Percentiles rank a stretch among this genome's conserved stretches.
Conservation (phyloP, 805 yeast species). For the Zygoascus ofunaensis region DNA sequence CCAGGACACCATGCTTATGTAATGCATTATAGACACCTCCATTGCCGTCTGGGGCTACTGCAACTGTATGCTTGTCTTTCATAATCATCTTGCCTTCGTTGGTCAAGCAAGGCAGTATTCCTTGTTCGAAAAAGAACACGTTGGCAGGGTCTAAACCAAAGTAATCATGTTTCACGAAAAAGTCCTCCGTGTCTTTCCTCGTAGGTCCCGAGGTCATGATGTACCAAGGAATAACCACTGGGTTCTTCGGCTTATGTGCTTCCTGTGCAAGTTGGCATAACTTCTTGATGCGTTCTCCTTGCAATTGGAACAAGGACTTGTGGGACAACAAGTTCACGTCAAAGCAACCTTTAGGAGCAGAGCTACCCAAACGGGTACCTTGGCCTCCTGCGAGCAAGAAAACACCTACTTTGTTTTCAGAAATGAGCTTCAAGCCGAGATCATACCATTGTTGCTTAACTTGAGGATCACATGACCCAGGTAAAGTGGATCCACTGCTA, state of each 20-base stretch:
- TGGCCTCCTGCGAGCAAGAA: conserved; percentile 97
- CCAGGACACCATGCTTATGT: conserved; percentile 49
- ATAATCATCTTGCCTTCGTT: conserved; percentile 64
- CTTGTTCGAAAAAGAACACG: conserved; percentile 83
- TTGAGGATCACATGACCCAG: conserved; percentile 14
- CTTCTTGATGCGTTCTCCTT: conserved; percentile 72
- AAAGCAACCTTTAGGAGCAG: conserved; percentile 89
- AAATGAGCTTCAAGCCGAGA: conserved; percentile 60
- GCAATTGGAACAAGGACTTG: conserved; percentile 82
- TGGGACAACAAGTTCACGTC: conserved; percentile 77
- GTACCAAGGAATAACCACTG: conserved; percentile 62
- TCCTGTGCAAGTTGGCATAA: conserved; percentile 48
- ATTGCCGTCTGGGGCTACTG: conserved; percentile 94
- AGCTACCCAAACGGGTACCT: conserved; percentile 89
- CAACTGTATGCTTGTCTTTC: conserved; percentile 44
- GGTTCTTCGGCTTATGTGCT: conserved; percentile 13
- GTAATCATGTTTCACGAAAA: conserved; percentile 49
- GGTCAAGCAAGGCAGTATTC: conserved; percentile 84
- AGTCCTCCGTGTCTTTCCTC: conserved; percentile 59
- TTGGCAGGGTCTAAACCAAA: conserved; percentile 62
- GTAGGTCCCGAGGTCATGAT: conserved; percentile 95
- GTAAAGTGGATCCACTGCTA: conserved; percentile 7
- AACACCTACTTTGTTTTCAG: conserved; percentile 71
- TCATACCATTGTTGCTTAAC: conserved; percentile 33
- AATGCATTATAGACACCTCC: conserved; percentile 93